Evolutionary conservation across 164 flowering plant species (phyloP), one percentile per base, ranked within the genome.

Genomic region (Sedum album): DNA sequence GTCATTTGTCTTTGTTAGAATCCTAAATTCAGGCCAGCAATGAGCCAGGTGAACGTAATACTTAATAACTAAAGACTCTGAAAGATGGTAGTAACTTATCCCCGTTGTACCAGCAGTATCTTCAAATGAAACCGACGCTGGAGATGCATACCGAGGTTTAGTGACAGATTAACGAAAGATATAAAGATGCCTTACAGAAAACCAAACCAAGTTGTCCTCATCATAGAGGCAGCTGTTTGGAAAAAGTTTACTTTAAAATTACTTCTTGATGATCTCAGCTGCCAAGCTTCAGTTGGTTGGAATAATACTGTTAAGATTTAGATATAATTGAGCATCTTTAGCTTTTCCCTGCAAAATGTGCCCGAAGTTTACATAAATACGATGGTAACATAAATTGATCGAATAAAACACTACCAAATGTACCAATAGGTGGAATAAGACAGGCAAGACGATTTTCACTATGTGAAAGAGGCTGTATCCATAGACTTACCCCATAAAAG

Each of bases 1-100:
- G n/a, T n/a, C n/a, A n/a, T n/a, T n/a, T 51, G 98, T 79, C 91
- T 93, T 31, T 88, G 97, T 75, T 93, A 88, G 74, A 89, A 91
- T 74, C 98, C 98, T 0, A 93, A 85, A 80, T 96, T 90, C 30
- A 80, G 98, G 74, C 98, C 98, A 39, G 68, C 76, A 6, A 93
- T 91, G 98, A 83, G 76, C 68, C 88, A 89, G 75, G 98, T 88
- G 36, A 93, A 90, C 31, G 94, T 85, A 67, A 76, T 86, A 65
- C 88, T 90, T 6, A 88, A 78, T 67, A 75, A 25, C 69, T 88
- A 35, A 88, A 84, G 68, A 10, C 76, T 5, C 73, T 26, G 28
- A n/a, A n/a, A n/a, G n/a, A n/a, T n/a, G n/a, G n/a, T n/a, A n/a
- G n/a, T n/a, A n/a, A n/a, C n/a, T n/a, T n/a, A n/a, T n/a, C n/a